A percentile compares a stretch with the other conserved stretches of the same genome.
These are phyloP conservation scores for Raphanus sativus DNA, from an alignment of 345 rosid genomes.

Conservation along the genomic window DNA sequence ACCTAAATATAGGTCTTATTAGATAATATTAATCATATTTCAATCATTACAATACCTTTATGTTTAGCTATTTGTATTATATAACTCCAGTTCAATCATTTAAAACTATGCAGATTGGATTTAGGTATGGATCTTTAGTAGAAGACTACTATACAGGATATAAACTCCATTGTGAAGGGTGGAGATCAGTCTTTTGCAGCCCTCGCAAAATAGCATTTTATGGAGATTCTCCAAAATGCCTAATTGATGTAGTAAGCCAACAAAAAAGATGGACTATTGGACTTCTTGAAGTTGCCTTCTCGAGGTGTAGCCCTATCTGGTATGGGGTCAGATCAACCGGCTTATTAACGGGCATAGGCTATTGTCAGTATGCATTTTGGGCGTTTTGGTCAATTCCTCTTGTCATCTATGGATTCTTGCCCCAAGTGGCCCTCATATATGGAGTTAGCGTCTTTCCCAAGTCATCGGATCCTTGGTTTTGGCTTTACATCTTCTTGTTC, in stretches of 20 bases:
- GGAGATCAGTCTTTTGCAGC: conserved; percentile 59
- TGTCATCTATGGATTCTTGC: conserved; percentile 53
- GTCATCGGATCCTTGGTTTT: conserved; percentile 59
- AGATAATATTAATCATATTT: not conserved
- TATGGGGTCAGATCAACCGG: conserved; percentile 51
- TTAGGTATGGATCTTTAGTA: conserved; percentile 66
- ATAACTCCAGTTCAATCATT: not conserved
- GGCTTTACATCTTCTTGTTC: conserved; percentile 60
- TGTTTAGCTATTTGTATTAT: not conserved
- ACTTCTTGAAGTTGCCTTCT: conserved; percentile 47
- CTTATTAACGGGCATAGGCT: conserved; percentile 38
- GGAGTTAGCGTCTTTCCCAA: conserved; percentile 53
- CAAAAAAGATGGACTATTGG: conserved; percentile 75
- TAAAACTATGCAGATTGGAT: conserved; percentile 52
- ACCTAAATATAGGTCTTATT: not conserved
- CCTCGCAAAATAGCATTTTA: conserved; percentile 61
- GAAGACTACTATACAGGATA: conserved; percentile 71
- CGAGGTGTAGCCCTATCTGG: conserved; percentile 45
- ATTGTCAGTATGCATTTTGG: conserved; percentile 52
- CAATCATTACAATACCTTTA: not conserved
- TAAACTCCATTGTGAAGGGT: conserved; percentile 60
- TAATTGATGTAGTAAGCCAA: conserved; percentile 52
- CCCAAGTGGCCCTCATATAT: conserved; percentile 60
- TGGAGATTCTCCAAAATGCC: conserved; percentile 54
- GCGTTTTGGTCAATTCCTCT: conserved; percentile 52